A percentile compares a stretch with the other conserved stretches of the same genome.
phyloP scores from a whole-genome alignment of 2,329 filamentous ascomycete species.

The Intubia oerlemansii region DNA sequence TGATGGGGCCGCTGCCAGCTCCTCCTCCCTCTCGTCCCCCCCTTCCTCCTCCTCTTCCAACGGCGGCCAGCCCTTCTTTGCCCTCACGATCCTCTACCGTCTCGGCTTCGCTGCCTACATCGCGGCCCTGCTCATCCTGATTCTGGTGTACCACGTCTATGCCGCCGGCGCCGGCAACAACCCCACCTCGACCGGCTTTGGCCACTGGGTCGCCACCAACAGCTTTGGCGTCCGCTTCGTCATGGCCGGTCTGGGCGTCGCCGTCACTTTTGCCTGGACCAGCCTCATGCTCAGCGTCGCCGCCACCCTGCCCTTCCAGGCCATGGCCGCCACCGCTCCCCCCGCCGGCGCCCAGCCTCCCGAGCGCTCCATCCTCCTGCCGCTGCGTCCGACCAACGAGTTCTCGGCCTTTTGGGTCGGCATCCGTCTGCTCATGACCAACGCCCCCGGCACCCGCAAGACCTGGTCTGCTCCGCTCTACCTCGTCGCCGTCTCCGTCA shows the following conservation, averaged over 20 bases:
- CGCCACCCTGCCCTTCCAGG: constrained; percentile 1
- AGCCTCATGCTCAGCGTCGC: constrained; percentile 17
- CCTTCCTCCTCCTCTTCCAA: too few species aligned
- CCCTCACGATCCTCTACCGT: constrained; percentile 15
- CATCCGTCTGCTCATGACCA: constrained; percentile 6
- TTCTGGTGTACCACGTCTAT: constrained; percentile 19
- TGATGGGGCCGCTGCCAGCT: constrained; percentile 3
- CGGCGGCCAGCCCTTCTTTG: constrained; percentile 16
- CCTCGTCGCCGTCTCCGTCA: constrained; percentile 18
- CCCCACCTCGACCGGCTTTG: constrained; percentile 8
- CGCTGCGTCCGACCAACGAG: constrained; percentile 19
- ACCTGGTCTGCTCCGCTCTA: constrained; percentile 10
- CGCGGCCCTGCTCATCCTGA: constrained; percentile 14
- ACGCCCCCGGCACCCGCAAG: background rate
- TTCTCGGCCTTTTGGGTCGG: constrained; percentile 21
- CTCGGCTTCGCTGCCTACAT: constrained; percentile 14
- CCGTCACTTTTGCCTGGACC: constrained; percentile 19
- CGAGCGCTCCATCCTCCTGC: constrained; percentile 18
- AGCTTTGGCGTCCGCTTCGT: constrained; percentile 21
- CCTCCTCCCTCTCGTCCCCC: too few species aligned
- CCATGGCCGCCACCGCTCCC: constrained; percentile 7
- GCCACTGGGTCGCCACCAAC: constrained; percentile 17
- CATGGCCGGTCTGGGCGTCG: constrained; percentile 19
- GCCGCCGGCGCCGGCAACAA: constrained; percentile 6
- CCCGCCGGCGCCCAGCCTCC: constrained; percentile 16